Percentiles rank a stretch among this genome's conserved stretches.
Evolutionary conservation across 495 filamentous ascomycete species (phyloP).

Genomic region (Neohortaea acidophila): DNA sequence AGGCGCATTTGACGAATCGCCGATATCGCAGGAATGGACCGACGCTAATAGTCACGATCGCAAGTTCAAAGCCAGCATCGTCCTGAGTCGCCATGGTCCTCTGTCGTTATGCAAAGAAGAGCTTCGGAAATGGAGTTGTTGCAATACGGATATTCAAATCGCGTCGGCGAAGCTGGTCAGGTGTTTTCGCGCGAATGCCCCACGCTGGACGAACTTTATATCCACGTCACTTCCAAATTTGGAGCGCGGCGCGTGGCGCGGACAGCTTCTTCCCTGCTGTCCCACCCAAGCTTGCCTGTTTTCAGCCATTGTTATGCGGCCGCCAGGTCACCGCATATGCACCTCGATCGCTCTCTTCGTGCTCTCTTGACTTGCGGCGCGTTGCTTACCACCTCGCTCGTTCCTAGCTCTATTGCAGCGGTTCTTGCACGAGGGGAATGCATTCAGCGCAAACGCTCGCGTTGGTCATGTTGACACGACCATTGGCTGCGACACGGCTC

Average conservation of each 20-base stretch:
- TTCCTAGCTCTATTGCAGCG: too few species aligned
- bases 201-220: too few species aligned
- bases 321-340: constrained; percentile 1
- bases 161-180: too few species aligned
- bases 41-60: too few species aligned
- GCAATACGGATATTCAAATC: too few species aligned
- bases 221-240: background rate
- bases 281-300: background rate
- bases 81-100: constrained; percentile 43
- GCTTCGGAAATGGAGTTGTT: constrained; percentile 1
- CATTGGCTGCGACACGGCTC: background rate
- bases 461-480: too few species aligned
- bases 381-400: constrained; percentile 1
- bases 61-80: constrained; percentile 42
- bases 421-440: too few species aligned
- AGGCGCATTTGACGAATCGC: too few species aligned
- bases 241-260: background rate
- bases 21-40: too few species aligned
- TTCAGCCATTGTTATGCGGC: constrained; percentile 5
- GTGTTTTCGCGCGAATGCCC: too few species aligned
- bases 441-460: too few species aligned
- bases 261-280: constrained; percentile 1
- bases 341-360: constrained; percentile 1
- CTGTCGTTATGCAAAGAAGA: background rate
- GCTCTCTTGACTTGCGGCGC: background rate